These are phyloP conservation scores for Vigna radiata DNA, from an alignment of 306 rosid genomes.

Conservation along the genomic window DNA sequence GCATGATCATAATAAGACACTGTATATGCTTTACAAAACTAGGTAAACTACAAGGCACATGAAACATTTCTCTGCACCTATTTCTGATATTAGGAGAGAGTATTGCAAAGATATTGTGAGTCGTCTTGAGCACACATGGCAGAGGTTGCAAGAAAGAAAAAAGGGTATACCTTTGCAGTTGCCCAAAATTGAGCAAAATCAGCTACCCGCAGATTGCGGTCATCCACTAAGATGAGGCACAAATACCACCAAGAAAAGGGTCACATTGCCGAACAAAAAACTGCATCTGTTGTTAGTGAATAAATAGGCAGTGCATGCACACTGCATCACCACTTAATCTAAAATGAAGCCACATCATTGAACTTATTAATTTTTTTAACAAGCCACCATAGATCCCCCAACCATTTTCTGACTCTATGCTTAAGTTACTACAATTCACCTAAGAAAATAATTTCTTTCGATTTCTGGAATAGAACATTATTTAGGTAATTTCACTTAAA, in stretches of 20 bases:
- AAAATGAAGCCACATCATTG: constrained; percentile 70
- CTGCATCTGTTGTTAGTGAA: constrained; percentile 98
- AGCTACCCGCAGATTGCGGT: constrained; percentile 99
- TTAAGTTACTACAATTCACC: constrained; percentile 42
- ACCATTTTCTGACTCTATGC: constrained; percentile 48
- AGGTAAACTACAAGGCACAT: constrained; percentile 11
- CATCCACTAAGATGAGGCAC: constrained; percentile 99
- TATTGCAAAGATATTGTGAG: constrained; percentile 55
- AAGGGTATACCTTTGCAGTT: constrained; percentile 97
- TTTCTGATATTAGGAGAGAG: constrained; percentile 49
- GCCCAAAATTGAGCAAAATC: constrained; percentile 99
- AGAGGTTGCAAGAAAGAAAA: constrained; percentile 77
- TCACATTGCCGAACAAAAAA: constrained; percentile 92
- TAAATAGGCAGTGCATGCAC: constrained; percentile 90
- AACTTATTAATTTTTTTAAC: constrained; percentile 54
- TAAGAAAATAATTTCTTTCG: constrained; percentile 12
- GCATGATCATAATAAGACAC: constrained; percentile 32
- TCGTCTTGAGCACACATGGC: constrained; percentile 78
- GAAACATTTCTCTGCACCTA: constrained; percentile 43
- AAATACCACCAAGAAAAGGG: constrained; percentile 98
- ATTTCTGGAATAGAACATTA: constrained; percentile 40
- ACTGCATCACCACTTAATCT: constrained; percentile 84
- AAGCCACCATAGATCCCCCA: constrained; percentile 54
- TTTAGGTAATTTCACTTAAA: constrained; percentile 42
- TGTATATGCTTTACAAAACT: constrained; percentile 25